A percentile compares a stretch with the other conserved stretches of the same genome.
Conservation (phyloP, 31 red algal genomes). For the Odonthalia washingtoniensis region DNA sequence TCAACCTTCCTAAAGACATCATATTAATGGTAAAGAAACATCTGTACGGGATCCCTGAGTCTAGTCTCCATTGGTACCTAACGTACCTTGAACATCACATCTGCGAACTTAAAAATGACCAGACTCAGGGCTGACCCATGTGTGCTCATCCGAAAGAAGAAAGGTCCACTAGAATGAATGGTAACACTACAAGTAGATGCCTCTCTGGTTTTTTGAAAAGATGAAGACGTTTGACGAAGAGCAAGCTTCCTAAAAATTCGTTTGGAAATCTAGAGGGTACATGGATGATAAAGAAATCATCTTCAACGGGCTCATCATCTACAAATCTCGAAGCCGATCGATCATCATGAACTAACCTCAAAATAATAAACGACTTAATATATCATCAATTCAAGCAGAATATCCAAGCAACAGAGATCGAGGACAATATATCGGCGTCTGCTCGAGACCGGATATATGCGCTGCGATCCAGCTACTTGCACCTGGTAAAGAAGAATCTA, state of each 20-base stretch:
- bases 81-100: conserved; percentile 22
- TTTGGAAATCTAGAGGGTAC: neutral
- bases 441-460: neutral
- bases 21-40: conserved; percentile 16
- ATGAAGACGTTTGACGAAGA: neutral
- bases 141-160: neutral
- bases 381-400: neutral
- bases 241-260: neutral
- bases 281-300: neutral
- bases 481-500: no score
- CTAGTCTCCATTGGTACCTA: conserved; percentile 20
- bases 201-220: neutral
- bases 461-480: neutral
- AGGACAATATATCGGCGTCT: neutral
- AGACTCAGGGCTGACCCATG: neutral
- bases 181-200: neutral
- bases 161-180: neutral
- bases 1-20: neutral
- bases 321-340: neutral
- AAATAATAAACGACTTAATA: neutral
- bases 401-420: neutral
- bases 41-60: conserved; percentile 24
- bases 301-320: neutral
- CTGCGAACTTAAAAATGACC: neutral
- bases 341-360: neutral